Base-by-base conservation (phyloP, 306 rosid genomes). In the Lupinus albus region DNA sequence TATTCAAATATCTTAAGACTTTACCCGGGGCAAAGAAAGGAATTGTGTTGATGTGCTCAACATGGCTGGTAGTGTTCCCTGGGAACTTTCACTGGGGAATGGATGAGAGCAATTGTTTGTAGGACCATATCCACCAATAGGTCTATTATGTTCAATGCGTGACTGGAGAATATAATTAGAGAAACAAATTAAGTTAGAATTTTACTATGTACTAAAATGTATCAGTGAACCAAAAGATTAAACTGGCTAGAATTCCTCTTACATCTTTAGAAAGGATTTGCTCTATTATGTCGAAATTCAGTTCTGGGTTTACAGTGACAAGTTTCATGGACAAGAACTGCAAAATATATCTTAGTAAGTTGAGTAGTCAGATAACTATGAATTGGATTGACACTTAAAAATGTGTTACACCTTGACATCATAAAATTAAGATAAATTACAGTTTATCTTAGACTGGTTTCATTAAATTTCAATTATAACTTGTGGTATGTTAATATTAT, bases 301-400 rank as follows among this genome's bases (percentile, higher is more conserved):
- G 60, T 67, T 91, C 90, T 15, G 89, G 88, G 71, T 84, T 84
- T 74, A 88, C 95, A 11, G 92, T 86, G 10, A 88, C 88, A 4
- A 91, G 92, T 76, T 91, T 91, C 97, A 86, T 91, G 10, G 91
- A 91, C 73, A 91, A 66, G 65, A 91, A 81, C 97, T 91, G 87
- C 71, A 79, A 46, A 71, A 36, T 15, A 70, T 32, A 67, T 21
- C 33, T 49, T 56, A 20, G 8, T 2, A 46, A 70, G 56, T 32
- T 30, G 4, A 67, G 18, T 4, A 72, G 18, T 30, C 4, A 17
- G 17, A 36, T 6, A 21, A 74, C 39, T 46, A 47, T 8, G 4
- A 28, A 8, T 17, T 16, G 11, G 12, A 3, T 35, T 60, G 17
- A 20, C n/a, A 45, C 44, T 7, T 20, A 25, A 46, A 18, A n/a